Conservation (phyloP, 257 asterid genomes). For the Solanum pinnatisectum region DNA sequence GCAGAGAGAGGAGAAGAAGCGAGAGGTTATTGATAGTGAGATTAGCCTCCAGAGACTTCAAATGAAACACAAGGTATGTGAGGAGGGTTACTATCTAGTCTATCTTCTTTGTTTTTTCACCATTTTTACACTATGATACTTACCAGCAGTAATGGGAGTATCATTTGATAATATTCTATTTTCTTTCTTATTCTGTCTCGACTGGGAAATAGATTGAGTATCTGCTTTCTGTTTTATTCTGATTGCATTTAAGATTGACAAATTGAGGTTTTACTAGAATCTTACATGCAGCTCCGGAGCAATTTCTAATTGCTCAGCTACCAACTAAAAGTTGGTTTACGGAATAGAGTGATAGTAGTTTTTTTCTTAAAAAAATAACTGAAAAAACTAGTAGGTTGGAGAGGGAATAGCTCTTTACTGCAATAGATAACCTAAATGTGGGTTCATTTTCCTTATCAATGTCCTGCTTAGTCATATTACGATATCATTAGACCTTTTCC, state of each 20-base stretch:
- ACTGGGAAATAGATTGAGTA: not conserved
- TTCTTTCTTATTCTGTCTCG: not conserved
- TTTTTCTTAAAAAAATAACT: not conserved
- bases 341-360: not conserved
- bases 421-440: not conserved
- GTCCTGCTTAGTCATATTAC: not conserved
- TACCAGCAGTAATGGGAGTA: not conserved
- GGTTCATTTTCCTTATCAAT: not conserved
- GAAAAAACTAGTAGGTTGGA: not conserved
- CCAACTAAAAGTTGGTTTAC: not conserved
- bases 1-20: slow-evolving; percentile 96
- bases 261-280: not conserved
- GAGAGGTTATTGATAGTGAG: slow-evolving; percentile 82
- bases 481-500: not conserved
- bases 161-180: not conserved
- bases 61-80: slow-evolving; percentile 78
- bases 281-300: not conserved
- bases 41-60: slow-evolving; percentile 85
- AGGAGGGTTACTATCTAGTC: not conserved
- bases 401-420: not conserved
- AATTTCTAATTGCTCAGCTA: not conserved
- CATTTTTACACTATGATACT: not conserved
- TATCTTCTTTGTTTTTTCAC: not conserved
- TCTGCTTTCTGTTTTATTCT: not conserved
- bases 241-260: not conserved